A percentile compares a stretch with the other conserved stretches of the same genome.
These are phyloP conservation scores for Talaromyces sp. DNA, from an alignment of 2,329 filamentous ascomycete species.

Conservation along the genomic window DNA sequence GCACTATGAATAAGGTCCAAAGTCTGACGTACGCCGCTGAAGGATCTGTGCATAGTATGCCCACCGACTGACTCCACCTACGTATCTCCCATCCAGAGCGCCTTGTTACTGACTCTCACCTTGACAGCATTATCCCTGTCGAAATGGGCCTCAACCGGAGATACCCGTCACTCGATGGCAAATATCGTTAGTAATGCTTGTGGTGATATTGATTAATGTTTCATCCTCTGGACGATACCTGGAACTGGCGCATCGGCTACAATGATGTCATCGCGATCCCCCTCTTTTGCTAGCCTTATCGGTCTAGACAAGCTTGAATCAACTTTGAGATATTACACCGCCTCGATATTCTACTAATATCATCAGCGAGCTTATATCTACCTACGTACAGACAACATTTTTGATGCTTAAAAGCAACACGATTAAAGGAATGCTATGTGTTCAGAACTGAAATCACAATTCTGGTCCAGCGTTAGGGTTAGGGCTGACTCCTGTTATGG, in stretches of 20 bases:
- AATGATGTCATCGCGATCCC: neutral
- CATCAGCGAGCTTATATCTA: neutral
- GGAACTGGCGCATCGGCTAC: neutral
- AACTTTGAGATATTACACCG: neutral
- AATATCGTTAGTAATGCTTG: neutral
- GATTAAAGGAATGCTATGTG: neutral
- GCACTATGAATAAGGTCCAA: neutral
- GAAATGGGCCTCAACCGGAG: neutral
- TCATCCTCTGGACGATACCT: neutral
- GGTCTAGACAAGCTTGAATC: neutral
- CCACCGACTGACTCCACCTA: neutral
- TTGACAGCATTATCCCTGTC: neutral
- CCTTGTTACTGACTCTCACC: neutral
- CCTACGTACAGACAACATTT: neutral
- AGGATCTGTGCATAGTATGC: neutral
- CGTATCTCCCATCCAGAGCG: neutral
- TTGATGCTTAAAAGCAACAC: neutral
- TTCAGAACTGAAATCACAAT: neutral
- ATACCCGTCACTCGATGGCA: neutral
- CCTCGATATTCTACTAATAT: neutral
- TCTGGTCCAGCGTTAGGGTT: neutral
- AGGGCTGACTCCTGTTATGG: neutral
- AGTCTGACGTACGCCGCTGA: neutral
- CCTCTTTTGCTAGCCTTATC: neutral
- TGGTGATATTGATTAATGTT: neutral